These are phyloP conservation scores for Rhizopus sp. DNA, from an alignment of 371 early-diverging fungal genomes.

Conservation along the genomic window DNA sequence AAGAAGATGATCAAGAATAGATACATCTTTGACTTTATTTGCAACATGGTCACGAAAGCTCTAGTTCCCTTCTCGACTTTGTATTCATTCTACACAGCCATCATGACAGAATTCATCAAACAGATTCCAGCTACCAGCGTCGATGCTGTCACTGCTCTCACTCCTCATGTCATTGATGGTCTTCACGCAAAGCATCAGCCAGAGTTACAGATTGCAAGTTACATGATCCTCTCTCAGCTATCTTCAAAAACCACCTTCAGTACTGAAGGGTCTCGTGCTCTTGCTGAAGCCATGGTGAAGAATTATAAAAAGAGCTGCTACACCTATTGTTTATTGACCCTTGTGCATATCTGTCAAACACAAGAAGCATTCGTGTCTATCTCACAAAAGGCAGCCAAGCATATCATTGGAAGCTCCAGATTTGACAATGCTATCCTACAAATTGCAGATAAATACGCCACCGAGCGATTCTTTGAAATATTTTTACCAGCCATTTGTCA, in stretches of 20 bases:
- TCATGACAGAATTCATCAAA: conserved; percentile 63
- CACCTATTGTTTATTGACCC: conserved; percentile 54
- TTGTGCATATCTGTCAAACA: conserved; percentile 68
- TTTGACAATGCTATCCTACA: conserved; percentile 42
- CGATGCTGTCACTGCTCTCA: conserved; percentile 46
- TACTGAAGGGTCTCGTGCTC: conserved; percentile 46
- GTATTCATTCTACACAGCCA: conserved; percentile 69
- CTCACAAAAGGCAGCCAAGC: conserved; percentile 44
- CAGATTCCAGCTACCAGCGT: conserved; percentile 49
- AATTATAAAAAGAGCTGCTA: conserved; percentile 34
- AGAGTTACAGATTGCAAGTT: conserved; percentile 62
- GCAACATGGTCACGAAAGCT: conserved; percentile 53
- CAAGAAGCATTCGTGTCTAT: conserved; percentile 54
- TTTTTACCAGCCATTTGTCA: conserved; percentile 37
- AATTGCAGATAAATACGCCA: conserved; percentile 54
- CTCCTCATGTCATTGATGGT: conserved; percentile 64
- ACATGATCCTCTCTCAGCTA: conserved; percentile 72
- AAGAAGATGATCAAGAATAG: conserved; percentile 58
- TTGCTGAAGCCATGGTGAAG: conserved; percentile 49
- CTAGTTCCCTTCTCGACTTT: conserved; percentile 55
- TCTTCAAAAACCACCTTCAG: conserved; percentile 54
- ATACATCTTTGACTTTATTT: conserved; percentile 69
- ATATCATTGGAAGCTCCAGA: conserved; percentile 29
- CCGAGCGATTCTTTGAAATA: conserved; percentile 52
- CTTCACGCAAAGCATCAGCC: conserved; percentile 44